phyloP scores from a whole-genome alignment of 768 basidiomycete species.

The Daedaleopsis nitida region DNA sequence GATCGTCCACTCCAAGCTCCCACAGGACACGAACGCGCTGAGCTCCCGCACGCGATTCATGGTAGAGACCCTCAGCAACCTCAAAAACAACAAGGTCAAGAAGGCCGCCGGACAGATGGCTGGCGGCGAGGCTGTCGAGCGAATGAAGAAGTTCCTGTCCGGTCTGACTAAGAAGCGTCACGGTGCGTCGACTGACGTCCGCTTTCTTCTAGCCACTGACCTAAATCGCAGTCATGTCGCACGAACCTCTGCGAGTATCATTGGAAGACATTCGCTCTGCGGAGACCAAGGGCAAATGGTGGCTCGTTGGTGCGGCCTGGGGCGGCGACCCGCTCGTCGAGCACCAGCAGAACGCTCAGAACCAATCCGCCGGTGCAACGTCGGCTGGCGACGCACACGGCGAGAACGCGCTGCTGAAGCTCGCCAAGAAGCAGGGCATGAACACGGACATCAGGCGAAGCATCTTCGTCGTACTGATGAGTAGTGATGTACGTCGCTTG shows the following conservation, averaged over 20 bases:
- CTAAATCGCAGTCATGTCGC: constrained; percentile 59
- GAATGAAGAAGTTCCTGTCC: constrained; percentile 87
- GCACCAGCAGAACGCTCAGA: constrained; percentile 43
- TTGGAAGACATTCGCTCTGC: constrained; percentile 84
- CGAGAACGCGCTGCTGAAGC: constrained; percentile 56
- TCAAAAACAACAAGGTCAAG: constrained; percentile 90
- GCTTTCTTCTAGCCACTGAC: background rate
- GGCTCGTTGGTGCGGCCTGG: constrained; percentile 98
- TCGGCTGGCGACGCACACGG: constrained; percentile 33
- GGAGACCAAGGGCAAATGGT: constrained; percentile 94
- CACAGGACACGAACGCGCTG: constrained; percentile 47
- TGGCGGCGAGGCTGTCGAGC: constrained; percentile 73
- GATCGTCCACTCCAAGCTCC: constrained; percentile 74
- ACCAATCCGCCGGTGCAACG: constrained; percentile 24
- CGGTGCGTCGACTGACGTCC: constrained; percentile 40
- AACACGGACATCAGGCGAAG: constrained; percentile 93
- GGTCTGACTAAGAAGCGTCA: constrained; percentile 77
- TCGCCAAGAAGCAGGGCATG: constrained; percentile 97
- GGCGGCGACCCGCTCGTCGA: constrained; percentile 88
- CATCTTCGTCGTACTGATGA: constrained; percentile 94
- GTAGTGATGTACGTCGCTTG: constrained; percentile 74
- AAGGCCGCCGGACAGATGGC: constrained; percentile 65
- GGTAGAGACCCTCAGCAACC: constrained; percentile 89
- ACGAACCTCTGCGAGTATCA: constrained; percentile 86
- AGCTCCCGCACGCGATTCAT: constrained; percentile 94